phyloP scores from a whole-genome alignment of 352 stramenopile species.

The Globisporangium barbulae region DNA sequence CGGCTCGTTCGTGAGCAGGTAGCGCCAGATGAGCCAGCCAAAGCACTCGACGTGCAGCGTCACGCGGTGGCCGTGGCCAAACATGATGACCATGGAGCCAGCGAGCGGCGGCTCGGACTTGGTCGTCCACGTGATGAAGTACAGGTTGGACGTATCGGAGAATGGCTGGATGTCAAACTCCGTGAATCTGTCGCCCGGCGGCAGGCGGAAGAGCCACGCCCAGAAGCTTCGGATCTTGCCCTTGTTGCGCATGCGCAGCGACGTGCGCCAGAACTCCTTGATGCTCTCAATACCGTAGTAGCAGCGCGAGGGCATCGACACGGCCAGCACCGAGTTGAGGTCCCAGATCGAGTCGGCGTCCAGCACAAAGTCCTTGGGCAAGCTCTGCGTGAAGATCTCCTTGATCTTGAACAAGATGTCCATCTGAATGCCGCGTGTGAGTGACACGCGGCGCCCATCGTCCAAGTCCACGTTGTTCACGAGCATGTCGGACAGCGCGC shows the following conservation, averaged over 20 bases:
- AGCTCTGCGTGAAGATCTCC: slow-evolving; percentile 83
- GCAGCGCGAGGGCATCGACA: slow-evolving; percentile 83
- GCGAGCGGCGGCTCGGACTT: slow-evolving; percentile 70
- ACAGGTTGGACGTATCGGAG: slow-evolving; percentile 64
- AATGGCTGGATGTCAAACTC: slow-evolving; percentile 81
- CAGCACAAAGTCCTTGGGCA: slow-evolving; percentile 84
- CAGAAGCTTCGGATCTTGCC: slow-evolving; percentile 86
- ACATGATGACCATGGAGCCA: slow-evolving; percentile 84
- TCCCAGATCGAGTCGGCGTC: slow-evolving; percentile 85
- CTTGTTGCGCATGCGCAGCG: slow-evolving; percentile 84
- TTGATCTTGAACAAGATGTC: slow-evolving; percentile 87
- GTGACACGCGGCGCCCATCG: slow-evolving; percentile 46
- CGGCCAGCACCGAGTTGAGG: slow-evolving; percentile 77
- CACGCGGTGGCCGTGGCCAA: slow-evolving; percentile 76
- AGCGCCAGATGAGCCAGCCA: slow-evolving; percentile 84
- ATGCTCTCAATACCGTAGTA: slow-evolving; percentile 87
- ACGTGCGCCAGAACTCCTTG: slow-evolving; percentile 86
- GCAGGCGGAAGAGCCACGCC: slow-evolving; percentile 78
- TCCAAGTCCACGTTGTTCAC: slow-evolving; percentile 66
- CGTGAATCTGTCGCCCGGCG: slow-evolving; percentile 67
- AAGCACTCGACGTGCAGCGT: slow-evolving; percentile 85
- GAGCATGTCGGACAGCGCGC: slow-evolving; percentile 67
- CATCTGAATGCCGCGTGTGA: slow-evolving; percentile 84
- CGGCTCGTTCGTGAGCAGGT: slow-evolving; percentile 77
- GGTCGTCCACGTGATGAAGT: slow-evolving; percentile 84